A percentile compares a stretch with the other conserved stretches of the same genome.
phyloP scores from a whole-genome alignment of 306 rosid species.

The Dryas drummondii region DNA sequence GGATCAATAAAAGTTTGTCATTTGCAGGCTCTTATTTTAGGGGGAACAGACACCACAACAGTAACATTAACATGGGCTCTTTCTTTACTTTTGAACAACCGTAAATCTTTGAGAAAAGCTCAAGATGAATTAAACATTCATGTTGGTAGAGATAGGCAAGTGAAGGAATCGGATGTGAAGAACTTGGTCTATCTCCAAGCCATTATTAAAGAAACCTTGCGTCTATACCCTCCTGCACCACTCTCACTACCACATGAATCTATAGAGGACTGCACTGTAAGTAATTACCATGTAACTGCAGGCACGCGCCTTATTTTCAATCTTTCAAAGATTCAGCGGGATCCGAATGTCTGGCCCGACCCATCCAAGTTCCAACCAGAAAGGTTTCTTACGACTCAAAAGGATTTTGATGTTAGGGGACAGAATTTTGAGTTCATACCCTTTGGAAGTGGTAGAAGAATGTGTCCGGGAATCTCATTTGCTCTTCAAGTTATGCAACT shows the following conservation, averaged over 20 bases:
- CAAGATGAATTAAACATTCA: not conserved
- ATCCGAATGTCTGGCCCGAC: no score
- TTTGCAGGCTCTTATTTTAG: slow-evolving; percentile 21
- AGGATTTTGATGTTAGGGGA: slow-evolving; percentile 24
- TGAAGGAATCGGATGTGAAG: slow-evolving; percentile 27
- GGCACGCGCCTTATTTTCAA: no score
- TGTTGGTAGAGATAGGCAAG: slow-evolving; percentile 24
- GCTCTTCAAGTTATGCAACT: slow-evolving; percentile 22
- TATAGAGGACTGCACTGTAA: no score
- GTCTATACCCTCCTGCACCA: slow-evolving; percentile 24
- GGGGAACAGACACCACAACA: not conserved
- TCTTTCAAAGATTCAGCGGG: no score
- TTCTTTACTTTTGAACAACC: no score
- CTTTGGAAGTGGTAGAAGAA: slow-evolving; percentile 36
- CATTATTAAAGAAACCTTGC: slow-evolving; percentile 29
- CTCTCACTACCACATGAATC: no score
- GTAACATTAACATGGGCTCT: no score
- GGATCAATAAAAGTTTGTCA: no score
- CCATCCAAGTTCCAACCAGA: no score
- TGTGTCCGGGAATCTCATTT: slow-evolving; percentile 29
- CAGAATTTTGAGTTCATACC: slow-evolving; percentile 25
- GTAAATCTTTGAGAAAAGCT: no score
- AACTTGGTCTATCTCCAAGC: not conserved
- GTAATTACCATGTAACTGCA: no score
- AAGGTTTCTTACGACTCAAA: slow-evolving; percentile 23